Percentiles rank a stretch among this genome's conserved stretches.
Conservation (phyloP, 345 rosid genomes). For the Psidium guajava region DNA sequence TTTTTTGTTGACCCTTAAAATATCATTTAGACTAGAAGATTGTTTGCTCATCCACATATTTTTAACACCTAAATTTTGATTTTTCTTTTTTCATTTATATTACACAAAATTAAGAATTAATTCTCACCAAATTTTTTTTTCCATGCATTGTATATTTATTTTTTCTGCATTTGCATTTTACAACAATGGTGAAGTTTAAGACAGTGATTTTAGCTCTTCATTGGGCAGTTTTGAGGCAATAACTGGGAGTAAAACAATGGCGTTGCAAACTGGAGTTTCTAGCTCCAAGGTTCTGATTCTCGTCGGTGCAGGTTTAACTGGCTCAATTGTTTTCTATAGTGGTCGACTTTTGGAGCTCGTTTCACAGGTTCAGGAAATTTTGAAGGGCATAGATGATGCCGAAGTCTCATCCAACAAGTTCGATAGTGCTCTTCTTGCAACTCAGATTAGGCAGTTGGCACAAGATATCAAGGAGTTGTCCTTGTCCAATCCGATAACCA, state of each 20-base stretch:
- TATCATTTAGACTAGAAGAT: no score
- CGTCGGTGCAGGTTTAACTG: constrained; percentile 79
- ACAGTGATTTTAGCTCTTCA: not conserved
- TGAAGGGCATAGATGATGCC: constrained; percentile 54
- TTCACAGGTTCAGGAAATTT: constrained; percentile 71
- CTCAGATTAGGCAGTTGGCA: constrained; percentile 83
- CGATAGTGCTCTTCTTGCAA: constrained; percentile 51
- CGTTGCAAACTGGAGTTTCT: constrained; percentile 75
- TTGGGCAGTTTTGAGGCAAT: not conserved
- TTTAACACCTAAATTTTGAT: no score
- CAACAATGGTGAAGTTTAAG: not conserved
- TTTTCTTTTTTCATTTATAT: no score
- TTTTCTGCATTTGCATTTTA: no score
- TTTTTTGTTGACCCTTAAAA: no score
- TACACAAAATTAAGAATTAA: no score
- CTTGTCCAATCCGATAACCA: constrained; percentile 56
- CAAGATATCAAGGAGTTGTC: constrained; percentile 84
- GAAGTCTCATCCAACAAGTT: constrained; percentile 45
- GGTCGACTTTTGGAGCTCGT: constrained; percentile 68
- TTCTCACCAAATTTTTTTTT: no score
- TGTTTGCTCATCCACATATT: no score
- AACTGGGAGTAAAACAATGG: constrained; percentile 28
- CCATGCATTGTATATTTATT: no score
- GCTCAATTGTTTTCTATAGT: constrained; percentile 60
- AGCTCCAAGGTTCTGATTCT: constrained; percentile 75